Conservation (phyloP, 371 early-diverging fungal genomes). For the Umbelopsis sp. region DNA sequence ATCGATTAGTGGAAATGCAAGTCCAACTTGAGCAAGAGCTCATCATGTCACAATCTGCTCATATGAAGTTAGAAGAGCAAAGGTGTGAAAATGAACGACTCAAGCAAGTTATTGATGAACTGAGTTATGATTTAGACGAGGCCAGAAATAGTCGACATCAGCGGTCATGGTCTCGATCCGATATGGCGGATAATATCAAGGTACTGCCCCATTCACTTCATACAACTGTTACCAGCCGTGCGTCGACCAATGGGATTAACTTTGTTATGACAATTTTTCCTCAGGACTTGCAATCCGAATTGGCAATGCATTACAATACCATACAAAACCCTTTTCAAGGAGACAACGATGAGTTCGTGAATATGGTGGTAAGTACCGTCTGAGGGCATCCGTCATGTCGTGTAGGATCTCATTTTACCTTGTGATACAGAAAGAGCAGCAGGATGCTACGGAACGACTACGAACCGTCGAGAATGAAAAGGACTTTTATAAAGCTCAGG, state of each 20-base stretch:
- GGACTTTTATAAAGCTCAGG: slow-evolving; percentile 46
- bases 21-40: slow-evolving; percentile 45
- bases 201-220: slow-evolving; percentile 2
- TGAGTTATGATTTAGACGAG: slow-evolving; percentile 52
- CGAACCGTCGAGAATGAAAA: slow-evolving; percentile 47
- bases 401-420: slow-evolving; percentile 14
- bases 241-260: not conserved
- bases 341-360: slow-evolving; percentile 3
- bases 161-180: slow-evolving; percentile 14
- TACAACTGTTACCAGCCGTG: no score
- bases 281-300: slow-evolving; percentile 8
- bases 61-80: slow-evolving; percentile 52
- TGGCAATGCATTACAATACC: slow-evolving; percentile 1
- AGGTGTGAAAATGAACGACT: slow-evolving; percentile 53
- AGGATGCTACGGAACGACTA: slow-evolving; percentile 30
- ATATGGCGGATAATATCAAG: slow-evolving; percentile 21
- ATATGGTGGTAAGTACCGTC: not conserved
- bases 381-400: slow-evolving; percentile 50
- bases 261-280: not conserved
- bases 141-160: slow-evolving; percentile 28
- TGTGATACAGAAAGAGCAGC: slow-evolving; percentile 7
- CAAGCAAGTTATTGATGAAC: slow-evolving; percentile 51
- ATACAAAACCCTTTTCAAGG: not conserved
- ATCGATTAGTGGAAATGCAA: slow-evolving; percentile 41
- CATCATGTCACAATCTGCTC: slow-evolving; percentile 43